Conservation (phyloP, 352 stramenopile genomes). For the Globisporangium iwayamae region DNA sequence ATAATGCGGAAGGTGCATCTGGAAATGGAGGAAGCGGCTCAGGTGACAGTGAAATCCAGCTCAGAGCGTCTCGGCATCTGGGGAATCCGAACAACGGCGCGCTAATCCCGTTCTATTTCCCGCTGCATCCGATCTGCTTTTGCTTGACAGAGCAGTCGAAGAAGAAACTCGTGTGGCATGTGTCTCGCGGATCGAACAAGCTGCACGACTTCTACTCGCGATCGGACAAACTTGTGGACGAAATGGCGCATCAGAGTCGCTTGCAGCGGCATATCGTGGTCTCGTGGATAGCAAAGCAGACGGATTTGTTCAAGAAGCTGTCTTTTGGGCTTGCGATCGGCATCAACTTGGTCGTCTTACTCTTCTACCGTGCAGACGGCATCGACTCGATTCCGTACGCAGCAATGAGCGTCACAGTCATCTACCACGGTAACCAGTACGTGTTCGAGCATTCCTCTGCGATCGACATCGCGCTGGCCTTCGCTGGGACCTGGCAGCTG, state of each 20-base stretch:
- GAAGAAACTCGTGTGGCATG: constrained; percentile 63
- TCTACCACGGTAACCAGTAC: constrained; percentile 16
- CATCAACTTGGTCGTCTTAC: constrained; percentile 57
- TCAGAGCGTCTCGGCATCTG: not conserved
- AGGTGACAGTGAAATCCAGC: not conserved
- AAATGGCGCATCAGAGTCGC: constrained; percentile 68
- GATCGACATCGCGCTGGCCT: constrained; percentile 34
- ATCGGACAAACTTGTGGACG: constrained; percentile 64
- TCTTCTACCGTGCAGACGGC: constrained; percentile 56
- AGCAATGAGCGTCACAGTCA: constrained; percentile 32
- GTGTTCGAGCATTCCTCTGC: constrained; percentile 19
- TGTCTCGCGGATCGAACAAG: constrained; percentile 55
- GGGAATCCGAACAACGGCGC: not conserved
- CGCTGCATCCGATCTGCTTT: constrained; percentile 70
- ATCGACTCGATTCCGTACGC: constrained; percentile 55
- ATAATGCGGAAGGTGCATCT: not conserved
- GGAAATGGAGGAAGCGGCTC: not conserved
- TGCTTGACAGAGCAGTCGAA: constrained; percentile 72
- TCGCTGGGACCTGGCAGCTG: constrained; percentile 52
- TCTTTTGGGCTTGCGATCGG: constrained; percentile 47
- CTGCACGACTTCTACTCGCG: constrained; percentile 64
- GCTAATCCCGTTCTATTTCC: constrained; percentile 69
- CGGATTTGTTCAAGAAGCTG: constrained; percentile 43
- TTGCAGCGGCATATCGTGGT: constrained; percentile 34
- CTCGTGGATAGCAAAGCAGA: constrained; percentile 33